These are phyloP conservation scores for Glebionis coronaria DNA, from an alignment of 129 eudicot genomes.

Conservation along the genomic window DNA sequence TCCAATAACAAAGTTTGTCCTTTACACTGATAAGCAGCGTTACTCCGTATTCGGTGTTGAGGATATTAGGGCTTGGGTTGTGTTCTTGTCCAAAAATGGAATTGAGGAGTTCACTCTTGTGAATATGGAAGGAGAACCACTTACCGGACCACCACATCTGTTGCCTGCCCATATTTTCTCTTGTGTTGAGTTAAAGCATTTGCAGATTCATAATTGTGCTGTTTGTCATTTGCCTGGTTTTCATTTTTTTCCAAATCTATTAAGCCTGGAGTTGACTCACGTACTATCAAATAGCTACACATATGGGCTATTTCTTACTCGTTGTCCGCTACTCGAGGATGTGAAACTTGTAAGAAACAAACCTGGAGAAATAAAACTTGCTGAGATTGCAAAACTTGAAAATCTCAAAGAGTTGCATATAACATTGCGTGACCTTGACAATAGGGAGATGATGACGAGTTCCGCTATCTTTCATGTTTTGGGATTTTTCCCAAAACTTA, in stretches of 20 bases:
- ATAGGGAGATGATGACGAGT: neutral
- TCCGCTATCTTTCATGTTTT: constrained; percentile 2
- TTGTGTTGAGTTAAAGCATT: constrained; percentile 19
- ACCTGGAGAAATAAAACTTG: neutral
- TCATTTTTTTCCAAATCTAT: constrained; percentile 21
- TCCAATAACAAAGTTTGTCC: constrained; percentile 10
- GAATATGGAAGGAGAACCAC: neutral
- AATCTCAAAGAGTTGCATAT: constrained; percentile 10
- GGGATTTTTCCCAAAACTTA: constrained; percentile 14
- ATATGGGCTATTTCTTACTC: neutral
- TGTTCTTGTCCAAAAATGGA: constrained; percentile 1
- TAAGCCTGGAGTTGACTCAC: neutral
- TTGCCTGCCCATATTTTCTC: constrained; percentile 14
- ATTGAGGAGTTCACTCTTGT: neutral
- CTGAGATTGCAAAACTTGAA: constrained; percentile 12
- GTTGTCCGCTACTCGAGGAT: constrained; percentile 11
- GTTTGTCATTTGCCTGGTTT: neutral
- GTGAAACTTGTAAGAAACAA: neutral
- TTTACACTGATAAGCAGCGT: neutral
- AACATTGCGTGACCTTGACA: constrained; percentile 10
- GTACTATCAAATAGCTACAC: neutral
- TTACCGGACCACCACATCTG: neutral
- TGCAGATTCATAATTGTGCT: neutral
- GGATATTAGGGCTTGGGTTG: constrained; percentile 10
- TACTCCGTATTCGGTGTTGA: neutral